Base-by-base conservation (phyloP, 345 rosid genomes). In the Syzygium grande region DNA sequence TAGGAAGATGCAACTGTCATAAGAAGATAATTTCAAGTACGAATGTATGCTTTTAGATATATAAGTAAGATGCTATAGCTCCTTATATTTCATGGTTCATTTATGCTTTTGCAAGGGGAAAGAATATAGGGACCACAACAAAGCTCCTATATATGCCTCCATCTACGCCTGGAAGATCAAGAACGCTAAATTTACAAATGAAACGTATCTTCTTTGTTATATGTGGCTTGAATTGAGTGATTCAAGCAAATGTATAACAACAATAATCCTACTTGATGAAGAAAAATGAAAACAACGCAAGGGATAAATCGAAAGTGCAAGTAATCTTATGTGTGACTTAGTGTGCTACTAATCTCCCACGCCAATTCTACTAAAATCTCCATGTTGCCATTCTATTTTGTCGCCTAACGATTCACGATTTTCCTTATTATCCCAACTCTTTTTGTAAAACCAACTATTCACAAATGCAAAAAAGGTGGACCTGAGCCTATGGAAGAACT, bases 1-100 rank as follows among this genome's bases (percentile, higher is more conserved):
- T n/a, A n/a, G n/a, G n/a, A n/a, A n/a, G n/a, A n/a, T 34, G 6
- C 1, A 58, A 9, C 29, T 58, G 3, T 58, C 1, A 58, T 58
- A 10, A 25, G 63, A 58, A 58, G 14, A 23, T 10, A 25, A 55
- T 11, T 55, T 9, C 59, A 22, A 9, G 27, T 27, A 55, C 2
- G 5, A 0, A 55, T 54, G 19, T 54, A 0, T 65, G 1, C 6
- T 16, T 16, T 29, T 29, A 0, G 11, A 29, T 29, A 15, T 29
- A 63, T 59, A 7, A 59, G 7, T 59, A 59, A 12, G 29, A 63
- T 0, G 38, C 10, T 27, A 63, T 29, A 14, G 10, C 14, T 63
- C 5, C 29, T 29, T 15, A 65, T 29, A 29, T 30, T 65, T 1
- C 8, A 11, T 7, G 23, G 6, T 30, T 30, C 23, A 65, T 16